Conservation (phyloP, 2,329 filamentous ascomycete species). For the Decorospora gaudefroyi region DNA sequence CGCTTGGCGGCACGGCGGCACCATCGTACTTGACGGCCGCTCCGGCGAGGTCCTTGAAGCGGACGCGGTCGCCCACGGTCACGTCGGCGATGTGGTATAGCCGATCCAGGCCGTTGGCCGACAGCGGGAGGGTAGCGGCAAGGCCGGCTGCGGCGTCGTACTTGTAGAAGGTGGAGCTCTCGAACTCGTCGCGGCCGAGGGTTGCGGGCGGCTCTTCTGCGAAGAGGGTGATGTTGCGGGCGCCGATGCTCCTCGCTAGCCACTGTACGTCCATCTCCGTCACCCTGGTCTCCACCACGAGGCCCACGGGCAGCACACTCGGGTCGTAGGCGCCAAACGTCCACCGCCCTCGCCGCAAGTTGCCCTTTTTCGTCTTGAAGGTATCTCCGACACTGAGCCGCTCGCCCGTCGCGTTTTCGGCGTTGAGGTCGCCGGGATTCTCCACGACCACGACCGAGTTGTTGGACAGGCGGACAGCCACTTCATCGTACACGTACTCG, state of each 20-base stretch:
- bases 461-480: slow-evolving; percentile 58
- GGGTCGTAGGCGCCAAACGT: slow-evolving; percentile 57
- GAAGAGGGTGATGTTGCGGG: slow-evolving; percentile 20
- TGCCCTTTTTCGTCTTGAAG: slow-evolving; percentile 57
- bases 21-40: slow-evolving; percentile 59
- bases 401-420: slow-evolving; percentile 43
- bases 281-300: slow-evolving; percentile 57
- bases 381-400: slow-evolving; percentile 55
- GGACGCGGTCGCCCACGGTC: slow-evolving; percentile 55
- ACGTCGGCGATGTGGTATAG: slow-evolving; percentile 48
- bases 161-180: slow-evolving; percentile 49
- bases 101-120: slow-evolving; percentile 30
- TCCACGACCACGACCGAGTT: slow-evolving; percentile 59
- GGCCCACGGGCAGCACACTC: slow-evolving; percentile 56
- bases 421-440: slow-evolving; percentile 50
- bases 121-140: slow-evolving; percentile 28
- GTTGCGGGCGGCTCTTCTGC: slow-evolving; percentile 41
- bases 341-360: slow-evolving; percentile 59
- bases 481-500: slow-evolving; percentile 54
- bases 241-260: slow-evolving; percentile 54
- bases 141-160: slow-evolving; percentile 49
- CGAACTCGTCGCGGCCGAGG: slow-evolving; percentile 48
- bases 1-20: slow-evolving; percentile 30
- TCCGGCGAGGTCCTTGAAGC: slow-evolving; percentile 58
- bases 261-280: slow-evolving; percentile 57